phyloP scores from a whole-genome alignment of 106 monocot species.

The Dendrobium officinale region DNA sequence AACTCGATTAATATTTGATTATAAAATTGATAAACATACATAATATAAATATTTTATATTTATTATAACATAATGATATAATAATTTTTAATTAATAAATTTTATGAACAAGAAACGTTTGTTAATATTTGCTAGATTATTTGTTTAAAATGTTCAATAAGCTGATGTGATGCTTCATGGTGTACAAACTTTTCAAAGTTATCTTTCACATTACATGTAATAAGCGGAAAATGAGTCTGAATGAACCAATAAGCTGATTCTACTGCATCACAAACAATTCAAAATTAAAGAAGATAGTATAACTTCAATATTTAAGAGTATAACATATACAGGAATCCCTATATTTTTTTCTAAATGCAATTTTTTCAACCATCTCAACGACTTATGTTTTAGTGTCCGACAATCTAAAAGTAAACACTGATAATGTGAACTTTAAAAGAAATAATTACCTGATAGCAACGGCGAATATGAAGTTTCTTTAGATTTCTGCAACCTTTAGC shows the following conservation, averaged over 20 bases:
- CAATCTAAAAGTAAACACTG: not conserved
- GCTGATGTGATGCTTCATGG: not conserved
- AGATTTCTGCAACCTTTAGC: slow-evolving; percentile 79
- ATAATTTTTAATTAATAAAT: too few relatives aligned
- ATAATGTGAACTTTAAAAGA: not conserved
- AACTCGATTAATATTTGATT: too few relatives aligned
- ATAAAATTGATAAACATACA: too few relatives aligned
- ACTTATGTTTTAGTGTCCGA: not conserved
- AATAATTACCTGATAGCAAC: slow-evolving; percentile 80
- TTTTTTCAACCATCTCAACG: not conserved
- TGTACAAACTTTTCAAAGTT: not conserved
- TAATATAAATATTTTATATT: too few relatives aligned
- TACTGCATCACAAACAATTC: not conserved
- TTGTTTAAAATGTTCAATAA: too few relatives aligned
- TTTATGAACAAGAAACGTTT: too few relatives aligned
- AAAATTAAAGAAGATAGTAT: not conserved
- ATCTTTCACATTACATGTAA: slow-evolving; percentile 1
- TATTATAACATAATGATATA: too few relatives aligned
- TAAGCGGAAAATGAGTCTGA: not conserved
- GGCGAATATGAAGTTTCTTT: slow-evolving; percentile 80
- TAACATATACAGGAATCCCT: not conserved
- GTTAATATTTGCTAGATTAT: too few relatives aligned
- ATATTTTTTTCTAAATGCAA: not conserved
- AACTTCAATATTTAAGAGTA: not conserved
- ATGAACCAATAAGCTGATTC: not conserved